Percentiles rank a stretch among this genome's conserved stretches.
Evolutionary conservation across 2,329 filamentous ascomycete species (phyloP).

Genomic region (Colletotrichum musicola): DNA sequence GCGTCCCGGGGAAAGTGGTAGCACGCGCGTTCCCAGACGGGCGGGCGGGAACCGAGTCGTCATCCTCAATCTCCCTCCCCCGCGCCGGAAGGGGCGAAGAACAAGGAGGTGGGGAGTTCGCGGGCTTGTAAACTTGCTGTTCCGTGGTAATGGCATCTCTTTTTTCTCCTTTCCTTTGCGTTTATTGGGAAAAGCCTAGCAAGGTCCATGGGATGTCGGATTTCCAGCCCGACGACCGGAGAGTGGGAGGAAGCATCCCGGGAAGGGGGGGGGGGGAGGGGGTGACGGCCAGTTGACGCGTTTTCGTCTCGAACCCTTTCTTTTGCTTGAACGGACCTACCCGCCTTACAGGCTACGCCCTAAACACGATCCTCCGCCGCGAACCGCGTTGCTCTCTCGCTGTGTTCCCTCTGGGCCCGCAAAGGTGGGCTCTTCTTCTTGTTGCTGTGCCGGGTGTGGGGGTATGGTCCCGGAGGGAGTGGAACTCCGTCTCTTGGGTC

Average conservation of each 20-base stretch:
- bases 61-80: neutral
- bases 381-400: too few relatives aligned
- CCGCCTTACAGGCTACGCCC: too few relatives aligned
- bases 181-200: too few relatives aligned
- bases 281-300: neutral
- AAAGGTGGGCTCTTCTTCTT: neutral
- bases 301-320: neutral
- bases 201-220: neutral
- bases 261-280: neutral
- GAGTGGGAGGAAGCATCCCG: constrained; percentile 18
- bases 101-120: neutral
- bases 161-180: too few relatives aligned
- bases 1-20: neutral
- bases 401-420: neutral
- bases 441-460: neutral
- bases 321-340: too few relatives aligned
- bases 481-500: constrained; percentile 1
- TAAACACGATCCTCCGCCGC: too few relatives aligned
- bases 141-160: neutral
- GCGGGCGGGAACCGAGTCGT: neutral
- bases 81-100: neutral
- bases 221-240: constrained; percentile 10
- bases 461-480: neutral
- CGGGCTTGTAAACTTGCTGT: neutral
- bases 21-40: neutral